phyloP scores from a whole-genome alignment of 495 filamentous ascomycete genomes.

The Aspergillus diversus region DNA sequence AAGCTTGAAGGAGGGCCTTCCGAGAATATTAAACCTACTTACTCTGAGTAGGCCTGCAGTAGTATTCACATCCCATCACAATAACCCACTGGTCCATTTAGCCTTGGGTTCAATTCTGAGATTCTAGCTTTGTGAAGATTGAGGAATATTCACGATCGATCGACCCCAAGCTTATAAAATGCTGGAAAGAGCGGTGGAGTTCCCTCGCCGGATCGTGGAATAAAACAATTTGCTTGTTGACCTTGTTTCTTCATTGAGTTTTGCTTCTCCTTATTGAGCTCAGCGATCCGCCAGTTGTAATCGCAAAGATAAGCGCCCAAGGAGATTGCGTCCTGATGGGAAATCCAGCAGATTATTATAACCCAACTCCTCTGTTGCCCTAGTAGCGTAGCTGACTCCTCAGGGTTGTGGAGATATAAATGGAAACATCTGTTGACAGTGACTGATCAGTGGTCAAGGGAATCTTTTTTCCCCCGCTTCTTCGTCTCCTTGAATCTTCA shows the following conservation, averaged over 20 bases:
- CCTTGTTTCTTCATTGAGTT: no score
- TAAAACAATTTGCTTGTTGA: no score
- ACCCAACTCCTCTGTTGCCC: not conserved
- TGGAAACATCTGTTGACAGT: not conserved
- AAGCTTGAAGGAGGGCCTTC: not conserved
- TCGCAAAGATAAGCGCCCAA: no score
- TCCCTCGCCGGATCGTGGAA: not conserved
- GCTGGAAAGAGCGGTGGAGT: not conserved
- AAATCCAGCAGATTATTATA: not conserved
- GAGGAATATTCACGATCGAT: not conserved
- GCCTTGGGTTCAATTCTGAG: not conserved
- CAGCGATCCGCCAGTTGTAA: no score
- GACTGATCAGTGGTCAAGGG: no score
- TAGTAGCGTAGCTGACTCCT: not conserved
- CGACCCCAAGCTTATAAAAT: not conserved
- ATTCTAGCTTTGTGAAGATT: not conserved
- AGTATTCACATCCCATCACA: constrained; percentile 27
- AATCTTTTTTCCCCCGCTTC: not conserved
- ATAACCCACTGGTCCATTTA: not conserved
- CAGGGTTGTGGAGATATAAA: not conserved
- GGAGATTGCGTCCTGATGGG: not conserved
- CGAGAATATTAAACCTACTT: not conserved
- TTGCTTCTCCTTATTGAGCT: no score
- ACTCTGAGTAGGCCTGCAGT: constrained; percentile 25
- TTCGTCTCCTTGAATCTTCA: not conserved